These are phyloP conservation scores for Fraxinus velutina DNA, from an alignment of 305 asterid genomes.

Conservation along the genomic window DNA sequence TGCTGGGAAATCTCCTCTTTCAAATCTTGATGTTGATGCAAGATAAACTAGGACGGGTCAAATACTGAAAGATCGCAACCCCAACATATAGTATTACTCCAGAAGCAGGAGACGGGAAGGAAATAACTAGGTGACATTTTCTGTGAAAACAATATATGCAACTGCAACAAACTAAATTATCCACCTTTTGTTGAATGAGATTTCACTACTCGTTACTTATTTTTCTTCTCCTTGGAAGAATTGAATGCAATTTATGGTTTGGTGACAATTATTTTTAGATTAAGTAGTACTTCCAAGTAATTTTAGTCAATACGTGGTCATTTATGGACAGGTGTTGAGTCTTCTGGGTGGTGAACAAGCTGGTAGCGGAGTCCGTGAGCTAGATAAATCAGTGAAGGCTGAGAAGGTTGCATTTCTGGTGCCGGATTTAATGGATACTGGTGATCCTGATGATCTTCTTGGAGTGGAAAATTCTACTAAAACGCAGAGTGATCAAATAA, in stretches of 20 bases:
- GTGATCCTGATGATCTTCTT: constrained; percentile 51
- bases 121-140: background rate
- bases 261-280: constrained; percentile 17
- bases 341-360: constrained; percentile 51
- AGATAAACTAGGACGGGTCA: background rate
- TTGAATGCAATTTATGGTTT: constrained; percentile 7
- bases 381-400: constrained; percentile 33
- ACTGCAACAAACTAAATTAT: background rate
- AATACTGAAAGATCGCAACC: background rate
- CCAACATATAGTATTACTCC: background rate
- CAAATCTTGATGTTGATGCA: background rate
- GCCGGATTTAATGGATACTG: constrained; percentile 88
- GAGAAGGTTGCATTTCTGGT: constrained; percentile 49
- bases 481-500: constrained; percentile 37
- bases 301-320: constrained; percentile 11
- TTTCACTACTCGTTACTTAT: background rate
- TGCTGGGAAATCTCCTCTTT: background rate
- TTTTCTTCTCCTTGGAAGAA: background rate
- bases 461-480: constrained; percentile 41
- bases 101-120: background rate
- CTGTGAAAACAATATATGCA: background rate
- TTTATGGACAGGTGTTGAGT: constrained; percentile 52
- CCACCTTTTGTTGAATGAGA: background rate
- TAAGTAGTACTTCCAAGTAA: background rate
- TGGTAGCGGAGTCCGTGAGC: constrained; percentile 38